These are phyloP conservation scores for Eucalyptus decipiens DNA, from an alignment of 345 rosid genomes.

Conservation along the genomic window DNA sequence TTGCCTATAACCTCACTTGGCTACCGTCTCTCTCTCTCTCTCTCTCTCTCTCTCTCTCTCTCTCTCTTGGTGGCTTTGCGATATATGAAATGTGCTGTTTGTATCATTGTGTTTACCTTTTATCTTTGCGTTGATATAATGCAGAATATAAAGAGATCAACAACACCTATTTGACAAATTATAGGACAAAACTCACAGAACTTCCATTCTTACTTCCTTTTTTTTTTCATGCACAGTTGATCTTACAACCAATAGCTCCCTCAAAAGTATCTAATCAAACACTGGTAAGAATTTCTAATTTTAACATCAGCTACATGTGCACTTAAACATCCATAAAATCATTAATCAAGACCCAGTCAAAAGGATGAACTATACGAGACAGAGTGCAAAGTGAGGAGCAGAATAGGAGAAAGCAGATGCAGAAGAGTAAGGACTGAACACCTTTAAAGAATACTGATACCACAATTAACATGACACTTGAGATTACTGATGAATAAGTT, in stretches of 20 bases:
- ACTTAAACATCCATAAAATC: not conserved
- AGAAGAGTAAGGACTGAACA: too few relatives aligned
- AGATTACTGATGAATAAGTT: too few relatives aligned
- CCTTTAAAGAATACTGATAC: conserved; percentile 27
- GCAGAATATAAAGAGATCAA: not conserved
- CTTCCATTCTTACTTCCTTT: not conserved
- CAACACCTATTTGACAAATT: not conserved
- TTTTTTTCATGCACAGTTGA: not conserved
- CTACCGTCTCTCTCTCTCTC: too few relatives aligned
- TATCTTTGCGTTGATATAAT: not conserved
- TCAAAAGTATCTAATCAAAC: not conserved
- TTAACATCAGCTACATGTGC: not conserved
- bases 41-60: too few relatives aligned
- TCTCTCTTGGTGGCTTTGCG: not conserved
- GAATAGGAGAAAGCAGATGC: not conserved
- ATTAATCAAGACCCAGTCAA: not conserved
- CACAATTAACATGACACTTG: too few relatives aligned
- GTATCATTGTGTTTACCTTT: not conserved
- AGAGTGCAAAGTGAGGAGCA: not conserved
- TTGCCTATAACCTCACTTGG: too few relatives aligned
- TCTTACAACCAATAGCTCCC: not conserved
- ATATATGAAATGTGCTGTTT: not conserved
- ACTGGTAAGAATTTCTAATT: not conserved
- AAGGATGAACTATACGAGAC: not conserved
- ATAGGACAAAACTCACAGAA: not conserved